Percentiles rank a stretch among this genome's conserved stretches.
Conservation (phyloP, 2,329 filamentous ascomycete genomes). For the Zymoseptoria pseudotritici region DNA sequence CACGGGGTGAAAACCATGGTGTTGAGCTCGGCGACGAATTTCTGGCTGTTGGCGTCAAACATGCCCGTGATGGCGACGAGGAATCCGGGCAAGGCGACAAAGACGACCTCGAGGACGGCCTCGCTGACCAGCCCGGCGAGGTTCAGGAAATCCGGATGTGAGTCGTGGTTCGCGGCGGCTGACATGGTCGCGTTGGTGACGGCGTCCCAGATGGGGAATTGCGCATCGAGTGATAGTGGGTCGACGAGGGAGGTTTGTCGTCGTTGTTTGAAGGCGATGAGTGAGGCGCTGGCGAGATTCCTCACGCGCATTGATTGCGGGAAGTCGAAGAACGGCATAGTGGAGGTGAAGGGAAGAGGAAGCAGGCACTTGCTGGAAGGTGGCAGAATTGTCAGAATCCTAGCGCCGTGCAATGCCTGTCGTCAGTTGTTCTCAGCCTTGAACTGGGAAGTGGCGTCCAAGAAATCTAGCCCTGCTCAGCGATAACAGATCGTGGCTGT, state of each 20-base stretch:
- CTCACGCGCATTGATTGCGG: constrained; percentile 41
- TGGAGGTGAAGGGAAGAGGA: constrained; percentile 1
- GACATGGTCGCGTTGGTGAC: constrained; percentile 26
- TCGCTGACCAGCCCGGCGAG: constrained; percentile 82
- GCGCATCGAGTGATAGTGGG: constrained; percentile 22
- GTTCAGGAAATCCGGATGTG: constrained; percentile 57
- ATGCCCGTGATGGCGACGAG: constrained; percentile 83
- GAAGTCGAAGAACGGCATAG: constrained; percentile 39
- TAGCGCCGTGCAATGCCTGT: not conserved
- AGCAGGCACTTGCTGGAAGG: not conserved
- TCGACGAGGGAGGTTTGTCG: constrained; percentile 21
- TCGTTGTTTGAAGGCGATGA: constrained; percentile 34
- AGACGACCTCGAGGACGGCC: constrained; percentile 90
- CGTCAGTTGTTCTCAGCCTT: not conserved
- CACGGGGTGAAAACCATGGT: constrained; percentile 95
- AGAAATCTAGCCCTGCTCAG: not conserved
- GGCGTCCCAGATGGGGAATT: constrained; percentile 24
- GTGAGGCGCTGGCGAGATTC: constrained; percentile 25
- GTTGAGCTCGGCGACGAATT: constrained; percentile 93
- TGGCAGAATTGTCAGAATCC: not conserved
- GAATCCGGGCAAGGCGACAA: constrained; percentile 89
- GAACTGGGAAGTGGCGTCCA: not conserved
- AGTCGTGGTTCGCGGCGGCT: constrained; percentile 16
- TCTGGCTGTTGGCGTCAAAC: constrained; percentile 93
- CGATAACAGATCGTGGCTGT: not conserved